A percentile compares a stretch with the other conserved stretches of the same genome.
phyloP scores from a whole-genome alignment of 2,329 filamentous ascomycete species.

The Colletotrichum costaricense region DNA sequence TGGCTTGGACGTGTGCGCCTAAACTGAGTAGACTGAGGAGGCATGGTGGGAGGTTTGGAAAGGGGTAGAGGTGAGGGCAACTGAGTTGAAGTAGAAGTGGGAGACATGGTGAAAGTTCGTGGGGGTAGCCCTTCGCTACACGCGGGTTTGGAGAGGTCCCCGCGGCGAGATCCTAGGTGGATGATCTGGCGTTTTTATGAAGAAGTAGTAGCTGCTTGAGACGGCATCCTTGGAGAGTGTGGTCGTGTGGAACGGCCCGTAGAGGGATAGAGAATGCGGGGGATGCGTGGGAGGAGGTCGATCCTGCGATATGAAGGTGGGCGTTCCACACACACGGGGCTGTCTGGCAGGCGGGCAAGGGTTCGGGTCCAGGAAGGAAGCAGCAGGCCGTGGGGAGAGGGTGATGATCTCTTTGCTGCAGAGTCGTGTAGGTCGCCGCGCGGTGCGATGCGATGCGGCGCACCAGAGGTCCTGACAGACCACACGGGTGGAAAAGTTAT shows the following conservation, averaged over 20 bases:
- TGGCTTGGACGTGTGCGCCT: slow-evolving; percentile 58
- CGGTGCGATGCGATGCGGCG: slow-evolving; percentile 31
- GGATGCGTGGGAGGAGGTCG: slow-evolving; percentile 29
- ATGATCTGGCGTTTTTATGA: slow-evolving; percentile 35
- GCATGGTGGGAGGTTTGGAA: slow-evolving; percentile 54
- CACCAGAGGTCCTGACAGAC: slow-evolving; percentile 17
- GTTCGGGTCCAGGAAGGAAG: slow-evolving; percentile 13
- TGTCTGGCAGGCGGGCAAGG: slow-evolving; percentile 29
- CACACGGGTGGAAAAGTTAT: slow-evolving; percentile 8
- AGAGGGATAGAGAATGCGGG: slow-evolving; percentile 34
- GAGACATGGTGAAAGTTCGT: slow-evolving; percentile 41
- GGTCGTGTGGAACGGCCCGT: slow-evolving; percentile 38
- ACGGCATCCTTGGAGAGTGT: slow-evolving; percentile 37
- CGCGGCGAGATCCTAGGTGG: slow-evolving; percentile 27
- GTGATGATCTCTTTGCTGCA: slow-evolving; percentile 24
- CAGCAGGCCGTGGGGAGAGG: slow-evolving; percentile 27
- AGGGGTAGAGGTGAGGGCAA: slow-evolving; percentile 43
- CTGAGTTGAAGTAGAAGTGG: slow-evolving; percentile 43
- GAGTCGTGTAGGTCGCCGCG: slow-evolving; percentile 16
- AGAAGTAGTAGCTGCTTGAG: slow-evolving; percentile 34
- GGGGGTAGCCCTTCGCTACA: slow-evolving; percentile 25
- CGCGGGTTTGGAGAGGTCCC: slow-evolving; percentile 22
- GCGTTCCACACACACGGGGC: slow-evolving; percentile 31
- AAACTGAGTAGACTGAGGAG: slow-evolving; percentile 52
- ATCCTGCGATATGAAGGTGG: slow-evolving; percentile 30